Base-by-base conservation (phyloP, 345 rosid species). In the Chamaenerion angustifolium region DNA sequence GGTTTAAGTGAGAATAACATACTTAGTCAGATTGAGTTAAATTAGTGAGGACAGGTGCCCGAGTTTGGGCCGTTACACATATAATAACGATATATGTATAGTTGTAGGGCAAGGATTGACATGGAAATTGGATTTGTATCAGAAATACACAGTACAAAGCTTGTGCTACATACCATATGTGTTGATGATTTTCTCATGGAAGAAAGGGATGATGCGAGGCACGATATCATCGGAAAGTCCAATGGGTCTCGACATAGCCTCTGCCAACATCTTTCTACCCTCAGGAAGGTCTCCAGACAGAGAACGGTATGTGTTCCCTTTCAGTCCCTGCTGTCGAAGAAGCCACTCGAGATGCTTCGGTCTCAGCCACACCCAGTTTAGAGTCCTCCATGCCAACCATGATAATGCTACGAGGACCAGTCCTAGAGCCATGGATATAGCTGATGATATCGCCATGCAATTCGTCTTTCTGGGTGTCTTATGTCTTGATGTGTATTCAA, bases 281-380 rank as follows among this genome's bases (percentile, higher is more conserved):
- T 59, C 63, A 15, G 51, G 35, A 10, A 51, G 31, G 63, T 59
- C 63, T 12, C 56, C 63, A 19, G 35, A 45, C 8, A 59, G 51
- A 9, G 43, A 58, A 21, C 40, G 12, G 49, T 49, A 58, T n/a
- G 55, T 19, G 46, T 31, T 50, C 11, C 62, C 56, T 0, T 48
- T 41, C 23, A 58, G 62, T 21, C 55, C 62, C 51, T 58, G 62
- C 42, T 21, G 55, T 10, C 54, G 40, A 19, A 58, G 55, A 49
- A 42, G 2, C 41, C 62, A 10, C 43, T 58, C 48, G 11, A 51
- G 63, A 40, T 45, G 45, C 63, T 59, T 59, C 9, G 63, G 63
- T 19, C 45, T 43, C 31, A 59, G 50, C 56, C 56, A 45, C 10
- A n/a, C 51, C 56, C 56, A 59, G 31, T 45, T 51, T 27, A 59